Conservation (phyloP, 768 basidiomycete genomes). For the Amylocystis lapponica region DNA sequence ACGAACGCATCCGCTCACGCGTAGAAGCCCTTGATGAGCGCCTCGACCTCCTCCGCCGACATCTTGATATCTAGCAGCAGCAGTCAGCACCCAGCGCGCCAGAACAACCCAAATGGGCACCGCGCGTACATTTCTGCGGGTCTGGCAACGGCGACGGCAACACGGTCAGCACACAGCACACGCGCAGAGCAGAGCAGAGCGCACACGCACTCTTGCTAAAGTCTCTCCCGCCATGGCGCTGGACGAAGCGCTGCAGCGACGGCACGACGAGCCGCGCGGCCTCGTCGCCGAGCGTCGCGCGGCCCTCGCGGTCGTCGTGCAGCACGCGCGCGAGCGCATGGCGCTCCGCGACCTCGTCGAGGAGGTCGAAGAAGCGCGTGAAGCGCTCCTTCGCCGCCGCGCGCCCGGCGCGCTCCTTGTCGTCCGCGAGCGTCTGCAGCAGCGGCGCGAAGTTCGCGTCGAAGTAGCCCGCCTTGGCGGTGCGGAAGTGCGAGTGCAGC, state of each 20-base stretch:
- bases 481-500: constrained; percentile 67
- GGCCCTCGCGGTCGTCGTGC: constrained; percentile 61
- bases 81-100: not conserved
- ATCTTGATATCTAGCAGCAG: constrained; percentile 64
- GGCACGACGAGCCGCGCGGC: constrained; percentile 74
- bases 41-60: constrained; percentile 68
- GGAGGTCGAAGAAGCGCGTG: constrained; percentile 71
- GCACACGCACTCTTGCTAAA: constrained; percentile 71
- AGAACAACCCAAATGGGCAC: too few species aligned
- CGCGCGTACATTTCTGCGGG: constrained; percentile 59
- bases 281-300: constrained; percentile 61
- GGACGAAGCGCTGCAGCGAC: constrained; percentile 64
- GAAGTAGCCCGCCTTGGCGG: constrained; percentile 79
- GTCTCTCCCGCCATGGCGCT: constrained; percentile 74
- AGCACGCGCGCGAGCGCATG: constrained; percentile 65
- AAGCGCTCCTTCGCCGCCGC: constrained; percentile 76
- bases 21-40: constrained; percentile 61
- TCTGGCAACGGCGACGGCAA: constrained; percentile 34
- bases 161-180: constrained; percentile 4
- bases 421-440: constrained; percentile 54
- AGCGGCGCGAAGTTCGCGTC: constrained; percentile 78
- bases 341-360: constrained; percentile 76
- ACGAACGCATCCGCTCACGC: constrained; percentile 9
- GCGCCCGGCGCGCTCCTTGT: constrained; percentile 46
- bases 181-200: not conserved